phyloP scores from a whole-genome alignment of 2,329 filamentous ascomycete genomes.

The Xylariaceae sp. region DNA sequence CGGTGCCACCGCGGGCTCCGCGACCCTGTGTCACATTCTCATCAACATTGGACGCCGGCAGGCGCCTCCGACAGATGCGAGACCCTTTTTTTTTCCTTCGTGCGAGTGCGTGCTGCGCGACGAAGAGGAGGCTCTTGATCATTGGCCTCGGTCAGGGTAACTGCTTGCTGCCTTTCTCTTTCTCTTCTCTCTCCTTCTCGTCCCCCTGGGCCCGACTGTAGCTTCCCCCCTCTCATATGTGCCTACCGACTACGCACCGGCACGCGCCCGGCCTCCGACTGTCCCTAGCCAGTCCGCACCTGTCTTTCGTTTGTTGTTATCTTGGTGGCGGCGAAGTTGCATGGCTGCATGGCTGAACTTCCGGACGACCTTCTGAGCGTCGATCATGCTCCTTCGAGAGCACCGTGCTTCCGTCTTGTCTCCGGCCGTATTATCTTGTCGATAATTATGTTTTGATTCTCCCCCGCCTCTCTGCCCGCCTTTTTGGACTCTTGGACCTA shows the following conservation, averaged over 20 bases:
- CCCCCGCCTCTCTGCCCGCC: slow-evolving; percentile 15
- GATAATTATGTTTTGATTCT: slow-evolving; percentile 35
- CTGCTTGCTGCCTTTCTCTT: background rate
- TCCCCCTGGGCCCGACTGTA: no score
- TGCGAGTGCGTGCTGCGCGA: background rate
- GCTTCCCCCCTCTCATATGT: no score
- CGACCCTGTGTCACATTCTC: slow-evolving; percentile 20
- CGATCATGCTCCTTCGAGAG: no score
- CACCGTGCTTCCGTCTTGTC: no score
- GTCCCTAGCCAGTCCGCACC: background rate
- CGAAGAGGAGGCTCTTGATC: no score
- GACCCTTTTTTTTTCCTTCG: background rate
- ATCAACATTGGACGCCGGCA: slow-evolving; percentile 11
- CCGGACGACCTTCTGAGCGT: no score
- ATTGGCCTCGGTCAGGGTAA: no score
- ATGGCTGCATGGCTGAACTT: no score
- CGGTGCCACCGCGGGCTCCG: slow-evolving; percentile 8
- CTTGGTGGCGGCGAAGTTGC: no score
- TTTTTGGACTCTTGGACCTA: slow-evolving; percentile 38
- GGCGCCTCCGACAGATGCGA: slow-evolving; percentile 3
- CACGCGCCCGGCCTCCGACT: background rate
- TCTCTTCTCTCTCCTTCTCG: background rate
- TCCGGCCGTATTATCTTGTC: slow-evolving; percentile 19
- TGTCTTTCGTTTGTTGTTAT: no score
- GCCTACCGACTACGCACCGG: no score